Base-by-base conservation (phyloP, 805 yeast genomes). In the Candida coleopterorum region DNA sequence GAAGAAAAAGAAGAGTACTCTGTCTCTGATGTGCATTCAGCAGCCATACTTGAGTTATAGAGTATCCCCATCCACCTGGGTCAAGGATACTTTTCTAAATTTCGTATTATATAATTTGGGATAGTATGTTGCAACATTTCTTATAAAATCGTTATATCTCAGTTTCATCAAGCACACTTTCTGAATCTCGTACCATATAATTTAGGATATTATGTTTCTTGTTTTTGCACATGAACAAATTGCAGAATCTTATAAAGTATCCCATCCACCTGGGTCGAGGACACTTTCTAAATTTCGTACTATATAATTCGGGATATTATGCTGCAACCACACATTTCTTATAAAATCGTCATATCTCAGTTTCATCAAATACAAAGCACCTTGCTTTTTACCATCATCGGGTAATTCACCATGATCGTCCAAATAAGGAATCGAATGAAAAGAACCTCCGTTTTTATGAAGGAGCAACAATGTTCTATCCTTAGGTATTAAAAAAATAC, bases 61-160 rank as follows among this genome's bases (percentile, higher is more conserved):
- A n/a, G n/a, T n/a, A n/a, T n/a, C n/a, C 93, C 98, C 98, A 90
- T 0, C 98, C 98, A 7, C 98, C 98, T 25, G 82, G 76, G 56
- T 90, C 97, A 23, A 81, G 60, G 6, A 74, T 75, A 26, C 81
- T 77, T 48, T n/a, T 90, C 97, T 11, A 90, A 69, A 45, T 79
- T 79, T 44, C 97, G 69, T 1, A 87, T 88, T 23, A 89, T 79
- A 30, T 72, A 68, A 47, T 85, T 86, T 4, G 86, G 81, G 3
- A 86, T 66, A 51, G 83, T 85, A 51, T 87, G 89, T 39, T 76
- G 81, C 14, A 89, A 64, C 63, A 23, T 72, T 74, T 36, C 80
- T 70, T 14, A 73, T 73, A 39, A 89, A 70, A 28, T 79, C 76
- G 16, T 79, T 77, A 50, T 87, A 90, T 36, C 85, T 68, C 3